phyloP scores from a whole-genome alignment of 2,329 filamentous ascomycete genomes.

The Aspergillus fumigatus region DNA sequence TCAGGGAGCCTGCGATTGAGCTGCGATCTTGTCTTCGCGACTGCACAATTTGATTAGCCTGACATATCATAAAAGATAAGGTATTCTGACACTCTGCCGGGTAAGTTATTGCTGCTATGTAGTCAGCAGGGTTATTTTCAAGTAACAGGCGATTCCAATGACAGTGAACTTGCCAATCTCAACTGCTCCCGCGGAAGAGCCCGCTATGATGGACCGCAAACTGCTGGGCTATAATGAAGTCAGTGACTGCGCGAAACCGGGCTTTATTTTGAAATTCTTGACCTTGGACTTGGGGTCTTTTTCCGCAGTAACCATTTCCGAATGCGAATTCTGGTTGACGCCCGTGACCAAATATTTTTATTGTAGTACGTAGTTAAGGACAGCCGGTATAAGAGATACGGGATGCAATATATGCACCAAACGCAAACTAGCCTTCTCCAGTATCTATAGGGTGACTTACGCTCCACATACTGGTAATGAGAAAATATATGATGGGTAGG shows the following conservation, averaged over 20 bases:
- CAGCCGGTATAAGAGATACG: background rate
- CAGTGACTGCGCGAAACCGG: constrained; percentile 9
- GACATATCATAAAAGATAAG: background rate
- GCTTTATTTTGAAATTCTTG: constrained; percentile 3
- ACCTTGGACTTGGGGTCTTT: constrained; percentile 39
- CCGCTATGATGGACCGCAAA: constrained; percentile 84
- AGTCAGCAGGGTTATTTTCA: constrained; percentile 16
- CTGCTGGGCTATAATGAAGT: constrained; percentile 63
- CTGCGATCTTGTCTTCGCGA: constrained; percentile 92
- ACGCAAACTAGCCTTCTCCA: background rate
- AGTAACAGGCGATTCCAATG: background rate
- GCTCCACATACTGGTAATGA: background rate
- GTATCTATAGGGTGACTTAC: background rate
- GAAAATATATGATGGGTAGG: background rate
- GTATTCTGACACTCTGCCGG: constrained; percentile 73
- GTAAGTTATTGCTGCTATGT: constrained; percentile 74
- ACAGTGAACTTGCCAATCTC: constrained; percentile 66
- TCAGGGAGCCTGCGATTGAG: constrained; percentile 79
- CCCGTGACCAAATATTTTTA: background rate
- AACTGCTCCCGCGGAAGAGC: constrained; percentile 86
- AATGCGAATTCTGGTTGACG: constrained; percentile 2
- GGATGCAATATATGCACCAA: background rate
- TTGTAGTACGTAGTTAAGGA: background rate
- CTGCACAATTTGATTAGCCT: constrained; percentile 38
- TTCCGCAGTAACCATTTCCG: constrained; percentile 30